These are phyloP conservation scores for Castanea sativa DNA, from an alignment of 306 rosid species.

Conservation along the genomic window DNA sequence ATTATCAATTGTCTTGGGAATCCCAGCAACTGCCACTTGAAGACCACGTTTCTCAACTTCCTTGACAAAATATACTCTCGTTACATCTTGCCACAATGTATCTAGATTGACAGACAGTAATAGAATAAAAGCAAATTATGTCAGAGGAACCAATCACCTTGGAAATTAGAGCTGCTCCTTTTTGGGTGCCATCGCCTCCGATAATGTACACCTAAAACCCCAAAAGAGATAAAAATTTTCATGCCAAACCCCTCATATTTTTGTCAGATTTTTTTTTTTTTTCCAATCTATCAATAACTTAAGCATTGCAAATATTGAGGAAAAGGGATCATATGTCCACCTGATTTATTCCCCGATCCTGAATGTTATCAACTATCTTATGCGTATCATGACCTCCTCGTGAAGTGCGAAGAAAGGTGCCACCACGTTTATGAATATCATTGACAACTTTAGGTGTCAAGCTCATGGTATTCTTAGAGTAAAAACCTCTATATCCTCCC, in stretches of 20 bases:
- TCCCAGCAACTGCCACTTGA: conserved; percentile 92
- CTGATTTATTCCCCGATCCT: conserved; percentile 93
- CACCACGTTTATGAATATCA: conserved; percentile 88
- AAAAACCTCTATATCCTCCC: conserved; percentile 93
- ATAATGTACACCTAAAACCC: conserved; percentile 74
- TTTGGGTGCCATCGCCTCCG: conserved; percentile 98
- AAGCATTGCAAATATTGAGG: conserved; percentile 7
- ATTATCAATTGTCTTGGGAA: conserved; percentile 93
- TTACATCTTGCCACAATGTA: conserved; percentile 27
- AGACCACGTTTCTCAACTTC: conserved; percentile 93
- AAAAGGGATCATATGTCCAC: conserved; percentile 34
- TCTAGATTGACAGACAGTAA: conserved; percentile 12
- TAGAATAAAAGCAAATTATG: conserved; percentile 17
- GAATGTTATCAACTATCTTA: conserved; percentile 92
- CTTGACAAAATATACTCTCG: conserved; percentile 48
- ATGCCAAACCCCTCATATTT: neutral
- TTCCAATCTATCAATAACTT: neutral
- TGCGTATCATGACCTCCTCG: conserved; percentile 96
- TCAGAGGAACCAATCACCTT: conserved; percentile 53
- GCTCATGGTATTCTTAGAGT: conserved; percentile 73
- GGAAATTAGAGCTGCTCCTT: conserved; percentile 76
- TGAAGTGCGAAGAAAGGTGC: conserved; percentile 88
- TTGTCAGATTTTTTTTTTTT: neutral
- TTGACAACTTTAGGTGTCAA: conserved; percentile 80
- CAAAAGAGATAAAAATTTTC: conserved; percentile 20